phyloP scores from a whole-genome alignment of 1,284 basidiomycete species.

The Nidula niveotomentosa region DNA sequence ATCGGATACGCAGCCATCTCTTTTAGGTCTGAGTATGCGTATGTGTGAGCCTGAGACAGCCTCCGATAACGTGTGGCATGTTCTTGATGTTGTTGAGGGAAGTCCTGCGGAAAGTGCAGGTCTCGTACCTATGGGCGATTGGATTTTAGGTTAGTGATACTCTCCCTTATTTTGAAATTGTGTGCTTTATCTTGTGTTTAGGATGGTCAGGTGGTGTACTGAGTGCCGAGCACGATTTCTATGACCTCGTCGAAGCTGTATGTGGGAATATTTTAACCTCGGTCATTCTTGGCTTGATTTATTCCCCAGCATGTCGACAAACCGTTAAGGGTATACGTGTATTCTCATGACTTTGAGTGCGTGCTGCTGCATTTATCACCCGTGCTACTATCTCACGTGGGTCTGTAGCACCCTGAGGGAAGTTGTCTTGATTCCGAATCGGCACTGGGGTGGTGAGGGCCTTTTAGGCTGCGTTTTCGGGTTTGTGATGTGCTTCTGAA shows the following conservation, averaged over 20 bases:
- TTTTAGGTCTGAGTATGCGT: conserved; percentile 91
- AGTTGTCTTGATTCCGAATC: conserved; percentile 90
- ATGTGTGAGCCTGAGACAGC: conserved; percentile 86
- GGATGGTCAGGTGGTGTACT: conserved; percentile 96
- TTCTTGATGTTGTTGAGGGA: conserved; percentile 94
- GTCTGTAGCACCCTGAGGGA: conserved; percentile 78
- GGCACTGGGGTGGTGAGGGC: conserved; percentile 95
- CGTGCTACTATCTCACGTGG: conserved; percentile 5
- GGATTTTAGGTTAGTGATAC: conserved; percentile 35
- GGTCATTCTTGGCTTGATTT: conserved; percentile 3
- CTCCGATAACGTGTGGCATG: conserved; percentile 96
- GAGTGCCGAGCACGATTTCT: conserved; percentile 94
- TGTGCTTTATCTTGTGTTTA: conserved; percentile 19
- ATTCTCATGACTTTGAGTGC: conserved; percentile 96
- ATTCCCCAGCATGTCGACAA: conserved; percentile 82
- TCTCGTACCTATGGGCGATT: conserved; percentile 48
- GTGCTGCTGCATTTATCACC: conserved; percentile 25
- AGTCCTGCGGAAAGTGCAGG: conserved; percentile 87
- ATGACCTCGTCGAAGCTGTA: conserved; percentile 92
- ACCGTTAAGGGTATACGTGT: conserved; percentile 91
- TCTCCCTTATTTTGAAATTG: not conserved
- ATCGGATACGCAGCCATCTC: conserved; percentile 60
- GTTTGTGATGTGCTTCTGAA: conserved; percentile 40
- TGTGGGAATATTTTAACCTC: conserved; percentile 23
- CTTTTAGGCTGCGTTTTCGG: conserved; percentile 93